Conservation (phyloP, 2,329 filamentous ascomycete species). For the Polychaeton citri region DNA sequence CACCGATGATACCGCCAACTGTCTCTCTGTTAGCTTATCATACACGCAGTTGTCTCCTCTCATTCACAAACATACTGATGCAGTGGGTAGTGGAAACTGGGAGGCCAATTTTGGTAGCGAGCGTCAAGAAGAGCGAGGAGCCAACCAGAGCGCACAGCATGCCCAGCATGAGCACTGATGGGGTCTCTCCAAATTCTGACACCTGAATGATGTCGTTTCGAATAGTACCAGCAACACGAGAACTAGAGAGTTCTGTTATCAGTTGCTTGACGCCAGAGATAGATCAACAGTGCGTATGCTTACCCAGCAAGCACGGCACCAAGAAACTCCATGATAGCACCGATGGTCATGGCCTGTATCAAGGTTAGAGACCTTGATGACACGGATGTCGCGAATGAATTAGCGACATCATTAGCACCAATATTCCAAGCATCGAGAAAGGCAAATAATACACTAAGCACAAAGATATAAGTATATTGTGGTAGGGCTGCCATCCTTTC, state of each 20-base stretch:
- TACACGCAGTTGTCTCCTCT: background rate
- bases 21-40: background rate
- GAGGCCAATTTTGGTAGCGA: slow-evolving; percentile 38
- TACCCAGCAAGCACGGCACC: slow-evolving; percentile 31
- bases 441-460: slow-evolving; percentile 48
- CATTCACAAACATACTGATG: slow-evolving; percentile 25
- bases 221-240: slow-evolving; percentile 32
- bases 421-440: slow-evolving; percentile 54
- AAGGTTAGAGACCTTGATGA: slow-evolving; percentile 38
- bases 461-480: slow-evolving; percentile 49
- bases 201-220: slow-evolving; percentile 35
- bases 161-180: slow-evolving; percentile 37
- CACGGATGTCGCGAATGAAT: slow-evolving; percentile 38
- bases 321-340: slow-evolving; percentile 36
- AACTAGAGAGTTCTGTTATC: slow-evolving; percentile 9
- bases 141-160: slow-evolving; percentile 43
- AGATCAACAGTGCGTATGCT: slow-evolving; percentile 20
- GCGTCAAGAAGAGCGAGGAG: slow-evolving; percentile 38
- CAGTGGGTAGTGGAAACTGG: slow-evolving; percentile 44
- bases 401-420: slow-evolving; percentile 41
- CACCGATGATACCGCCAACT: slow-evolving; percentile 19
- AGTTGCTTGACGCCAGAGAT: background rate
- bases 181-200: slow-evolving; percentile 29
- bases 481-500: slow-evolving; percentile 25
- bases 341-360: slow-evolving; percentile 35